Evolutionary conservation across 1,284 basidiomycete species (phyloP).

Genomic region (Agroathelia rolfsii): DNA sequence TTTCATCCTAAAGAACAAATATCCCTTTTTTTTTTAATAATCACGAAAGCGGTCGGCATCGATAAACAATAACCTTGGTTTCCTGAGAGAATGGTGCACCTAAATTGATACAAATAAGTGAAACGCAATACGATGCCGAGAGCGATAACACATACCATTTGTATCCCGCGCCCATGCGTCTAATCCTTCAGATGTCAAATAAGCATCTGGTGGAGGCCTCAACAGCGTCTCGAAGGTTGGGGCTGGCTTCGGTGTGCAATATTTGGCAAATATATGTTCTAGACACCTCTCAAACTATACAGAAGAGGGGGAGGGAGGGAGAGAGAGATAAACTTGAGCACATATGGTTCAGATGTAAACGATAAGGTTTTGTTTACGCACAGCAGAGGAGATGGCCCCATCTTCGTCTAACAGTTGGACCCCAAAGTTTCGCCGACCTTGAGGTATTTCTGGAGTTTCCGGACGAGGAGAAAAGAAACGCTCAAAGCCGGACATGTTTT

Average conservation of each 20-base stretch:
- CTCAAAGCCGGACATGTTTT: too few relatives aligned
- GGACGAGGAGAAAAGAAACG: conserved; percentile 40
- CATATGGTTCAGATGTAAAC: too few relatives aligned
- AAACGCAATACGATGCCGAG: too few relatives aligned
- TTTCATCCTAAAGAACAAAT: too few relatives aligned
- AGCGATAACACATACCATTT: too few relatives aligned
- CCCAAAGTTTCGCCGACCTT: conserved; percentile 43
- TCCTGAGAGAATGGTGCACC: conserved; percentile 60
- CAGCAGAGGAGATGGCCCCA: conserved; percentile 54
- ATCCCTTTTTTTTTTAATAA: too few relatives aligned
- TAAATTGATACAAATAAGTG: too few relatives aligned
- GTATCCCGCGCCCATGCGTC: conserved; percentile 70
- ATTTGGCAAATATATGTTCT: conserved; percentile 65
- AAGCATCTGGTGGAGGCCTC: conserved; percentile 47
- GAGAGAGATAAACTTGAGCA: conserved; percentile 5
- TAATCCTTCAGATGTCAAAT: conserved; percentile 45
- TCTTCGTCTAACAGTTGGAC: conserved; percentile 53
- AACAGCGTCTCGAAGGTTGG: conserved; percentile 21
- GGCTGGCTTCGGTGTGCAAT: conserved; percentile 43
- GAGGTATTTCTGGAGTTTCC: conserved; percentile 51
- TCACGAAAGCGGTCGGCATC: too few relatives aligned
- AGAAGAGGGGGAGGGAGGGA: conserved; percentile 2
- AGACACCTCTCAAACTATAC: conserved; percentile 51
- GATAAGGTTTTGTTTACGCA: conserved; percentile 16
- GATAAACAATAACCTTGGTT: too few relatives aligned